These are phyloP conservation scores for Abelmoschus esculentus DNA, from an alignment of 345 rosid species.

Conservation along the genomic window DNA sequence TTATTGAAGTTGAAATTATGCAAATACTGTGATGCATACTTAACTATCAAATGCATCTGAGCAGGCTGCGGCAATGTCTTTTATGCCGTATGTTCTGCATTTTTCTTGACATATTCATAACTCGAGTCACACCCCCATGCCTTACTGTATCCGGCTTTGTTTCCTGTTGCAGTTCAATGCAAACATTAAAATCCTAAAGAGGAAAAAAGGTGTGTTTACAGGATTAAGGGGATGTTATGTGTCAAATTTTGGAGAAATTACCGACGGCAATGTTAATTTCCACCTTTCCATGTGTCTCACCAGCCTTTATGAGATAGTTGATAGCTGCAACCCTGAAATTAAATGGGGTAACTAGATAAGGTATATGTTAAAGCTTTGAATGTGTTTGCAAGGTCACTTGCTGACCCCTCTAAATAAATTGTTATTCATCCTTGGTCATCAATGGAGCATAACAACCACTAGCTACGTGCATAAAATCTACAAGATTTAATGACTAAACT, in stretches of 20 bases:
- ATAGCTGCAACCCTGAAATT: conserved; percentile 62
- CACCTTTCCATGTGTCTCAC: conserved; percentile 79
- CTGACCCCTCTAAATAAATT: neutral
- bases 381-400: neutral
- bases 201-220: neutral
- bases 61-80: neutral
- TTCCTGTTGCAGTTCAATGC: conserved; percentile 31
- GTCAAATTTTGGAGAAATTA: conserved; percentile 21
- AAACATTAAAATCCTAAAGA: neutral
- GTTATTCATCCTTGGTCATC: neutral
- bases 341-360: neutral
- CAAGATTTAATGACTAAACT: neutral
- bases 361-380: neutral
- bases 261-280: conserved; percentile 61
- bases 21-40: neutral
- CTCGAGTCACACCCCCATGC: conserved; percentile 94
- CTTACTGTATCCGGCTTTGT: conserved; percentile 48
- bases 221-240: neutral
- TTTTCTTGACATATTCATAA: conserved; percentile 80
- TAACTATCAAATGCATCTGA: neutral
- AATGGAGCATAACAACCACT: neutral
- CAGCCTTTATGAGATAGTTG: conserved; percentile 60
- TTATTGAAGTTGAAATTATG: neutral
- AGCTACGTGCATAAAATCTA: neutral
- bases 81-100: conserved; percentile 81